phyloP scores from a whole-genome alignment of 2,329 filamentous ascomycete species.

The Venturiaceae sp. region DNA sequence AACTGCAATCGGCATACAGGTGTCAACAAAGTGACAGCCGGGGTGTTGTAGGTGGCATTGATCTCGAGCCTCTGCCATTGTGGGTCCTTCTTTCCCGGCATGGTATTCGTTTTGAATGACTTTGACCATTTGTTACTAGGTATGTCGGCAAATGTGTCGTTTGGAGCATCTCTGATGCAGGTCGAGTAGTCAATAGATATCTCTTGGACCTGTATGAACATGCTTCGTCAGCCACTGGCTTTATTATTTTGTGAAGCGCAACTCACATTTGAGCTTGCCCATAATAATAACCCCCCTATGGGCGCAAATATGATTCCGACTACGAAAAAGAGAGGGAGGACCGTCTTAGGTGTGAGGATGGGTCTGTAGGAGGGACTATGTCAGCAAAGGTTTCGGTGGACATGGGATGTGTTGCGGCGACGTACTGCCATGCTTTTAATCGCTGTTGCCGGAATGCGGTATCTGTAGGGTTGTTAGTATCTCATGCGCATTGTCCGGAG shows the following conservation, averaged over 20 bases:
- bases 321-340: slow-evolving; percentile 81
- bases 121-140: slow-evolving; percentile 48
- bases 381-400: slow-evolving; percentile 23
- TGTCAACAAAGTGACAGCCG: slow-evolving; percentile 10
- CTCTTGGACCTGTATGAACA: slow-evolving; percentile 64
- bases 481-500: background rate
- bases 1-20: slow-evolving; percentile 66
- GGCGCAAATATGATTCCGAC: slow-evolving; percentile 90
- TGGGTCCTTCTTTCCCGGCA: slow-evolving; percentile 18
- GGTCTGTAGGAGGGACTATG: slow-evolving; percentile 47
- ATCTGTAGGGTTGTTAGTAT: slow-evolving; percentile 44
- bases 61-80: slow-evolving; percentile 5
- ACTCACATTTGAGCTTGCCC: slow-evolving; percentile 66
- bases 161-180: slow-evolving; percentile 52
- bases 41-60: slow-evolving; percentile 20
- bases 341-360: slow-evolving; percentile 90
- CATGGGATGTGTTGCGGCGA: slow-evolving; percentile 14
- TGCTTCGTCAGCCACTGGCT: background rate
- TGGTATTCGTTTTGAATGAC: slow-evolving; percentile 58
- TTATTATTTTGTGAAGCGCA: background rate
- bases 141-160: slow-evolving; percentile 38
- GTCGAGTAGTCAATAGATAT: slow-evolving; percentile 82
- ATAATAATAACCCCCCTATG: slow-evolving; percentile 78
- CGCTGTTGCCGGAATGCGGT: slow-evolving; percentile 95
- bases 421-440: slow-evolving; percentile 97